phyloP scores from a whole-genome alignment of 2,329 filamentous ascomycete species.

The Aureobasidium melanogenum region DNA sequence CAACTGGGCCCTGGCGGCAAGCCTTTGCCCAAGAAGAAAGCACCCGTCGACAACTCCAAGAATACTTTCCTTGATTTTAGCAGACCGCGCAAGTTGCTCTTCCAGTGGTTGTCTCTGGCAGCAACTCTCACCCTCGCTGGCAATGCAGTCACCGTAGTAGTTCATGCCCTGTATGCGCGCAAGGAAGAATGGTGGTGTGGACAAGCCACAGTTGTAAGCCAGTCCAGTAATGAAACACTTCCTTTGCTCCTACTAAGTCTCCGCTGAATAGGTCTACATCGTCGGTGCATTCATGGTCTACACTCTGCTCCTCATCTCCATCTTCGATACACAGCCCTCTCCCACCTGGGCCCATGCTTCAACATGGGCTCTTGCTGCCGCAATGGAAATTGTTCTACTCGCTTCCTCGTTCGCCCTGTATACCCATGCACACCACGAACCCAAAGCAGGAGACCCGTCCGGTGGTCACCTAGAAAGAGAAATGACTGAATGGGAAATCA shows the following conservation, averaged over 20 bases:
- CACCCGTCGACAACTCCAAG: conserved; percentile 31
- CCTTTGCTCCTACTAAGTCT: conserved; percentile 6
- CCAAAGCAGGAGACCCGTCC: conserved; percentile 40
- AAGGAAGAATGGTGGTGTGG: conserved; percentile 74
- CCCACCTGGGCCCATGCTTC: conserved; percentile 72
- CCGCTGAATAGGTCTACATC: conserved; percentile 61
- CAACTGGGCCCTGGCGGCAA: conserved; percentile 79
- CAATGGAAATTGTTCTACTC: conserved; percentile 65
- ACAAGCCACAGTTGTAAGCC: conserved; percentile 62
- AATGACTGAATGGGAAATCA: conserved; percentile 52
- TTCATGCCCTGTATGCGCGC: conserved; percentile 60
- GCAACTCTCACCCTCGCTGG: conserved; percentile 66
- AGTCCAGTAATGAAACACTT: neutral
- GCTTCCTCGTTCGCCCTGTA: conserved; percentile 61
- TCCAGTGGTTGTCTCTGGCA: conserved; percentile 64
- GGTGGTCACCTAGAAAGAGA: conserved; percentile 26
- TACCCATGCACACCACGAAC: conserved; percentile 56
- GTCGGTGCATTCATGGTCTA: conserved; percentile 81
- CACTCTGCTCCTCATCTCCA: conserved; percentile 73
- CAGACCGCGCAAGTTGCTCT: conserved; percentile 58
- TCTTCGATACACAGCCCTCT: conserved; percentile 73
- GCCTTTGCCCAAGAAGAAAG: conserved; percentile 61
- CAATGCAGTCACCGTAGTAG: conserved; percentile 63
- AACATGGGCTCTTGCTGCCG: conserved; percentile 67
- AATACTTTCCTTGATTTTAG: conserved; percentile 49